These are phyloP conservation scores for Saturnispora zaruensis DNA, from an alignment of 805 yeast species.

Conservation along the genomic window DNA sequence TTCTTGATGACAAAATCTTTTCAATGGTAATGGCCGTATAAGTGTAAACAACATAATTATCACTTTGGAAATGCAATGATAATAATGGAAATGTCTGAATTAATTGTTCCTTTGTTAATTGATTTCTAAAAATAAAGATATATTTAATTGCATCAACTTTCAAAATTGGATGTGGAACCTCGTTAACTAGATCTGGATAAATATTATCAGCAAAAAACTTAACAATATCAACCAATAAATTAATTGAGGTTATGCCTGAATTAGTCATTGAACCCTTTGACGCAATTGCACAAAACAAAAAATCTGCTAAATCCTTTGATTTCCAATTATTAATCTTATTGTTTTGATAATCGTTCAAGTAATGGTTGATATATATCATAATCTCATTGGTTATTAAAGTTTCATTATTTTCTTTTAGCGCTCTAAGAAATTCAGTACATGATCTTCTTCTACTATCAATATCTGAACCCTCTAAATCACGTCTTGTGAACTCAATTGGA, in stretches of 20 bases:
- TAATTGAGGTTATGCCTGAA: constrained; percentile 81
- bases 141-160: constrained; percentile 90
- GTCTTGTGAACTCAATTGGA: constrained; percentile 84
- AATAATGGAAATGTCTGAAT: constrained; percentile 71
- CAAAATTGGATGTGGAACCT: constrained; percentile 61
- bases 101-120: constrained; percentile 78
- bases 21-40: constrained; percentile 92
- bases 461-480: constrained; percentile 94
- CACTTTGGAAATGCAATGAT: constrained; percentile 56
- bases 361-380: constrained; percentile 60
- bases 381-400: constrained; percentile 66
- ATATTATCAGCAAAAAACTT: constrained; percentile 74
- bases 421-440: constrained; percentile 86
- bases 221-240: constrained; percentile 76
- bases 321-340: constrained; percentile 76
- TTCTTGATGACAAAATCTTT: constrained; percentile 71
- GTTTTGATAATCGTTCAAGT: constrained; percentile 38
- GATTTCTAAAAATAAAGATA: constrained; percentile 84
- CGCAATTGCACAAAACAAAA: constrained; percentile 81
- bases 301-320: constrained; percentile 77
- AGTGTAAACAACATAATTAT: constrained; percentile 77
- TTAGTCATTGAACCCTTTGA: constrained; percentile 84
- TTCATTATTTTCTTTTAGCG: constrained; percentile 72
- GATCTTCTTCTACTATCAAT: constrained; percentile 86
- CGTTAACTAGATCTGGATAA: constrained; percentile 68